phyloP scores from a whole-genome alignment of 176 grass and related monocot species.

The Raddia guianensis region DNA sequence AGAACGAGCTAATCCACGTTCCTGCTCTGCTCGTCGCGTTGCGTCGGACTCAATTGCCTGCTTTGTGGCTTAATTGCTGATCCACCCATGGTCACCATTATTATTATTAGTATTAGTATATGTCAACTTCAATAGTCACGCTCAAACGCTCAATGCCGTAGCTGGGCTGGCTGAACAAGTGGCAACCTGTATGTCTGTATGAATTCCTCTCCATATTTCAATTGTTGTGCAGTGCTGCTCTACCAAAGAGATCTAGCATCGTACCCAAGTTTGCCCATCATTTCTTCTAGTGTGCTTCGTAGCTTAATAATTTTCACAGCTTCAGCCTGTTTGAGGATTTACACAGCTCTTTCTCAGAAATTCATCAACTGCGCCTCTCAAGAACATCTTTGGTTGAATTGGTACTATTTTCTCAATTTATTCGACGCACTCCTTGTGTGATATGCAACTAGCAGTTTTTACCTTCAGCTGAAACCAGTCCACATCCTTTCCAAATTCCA shows the following conservation, averaged over 20 bases:
- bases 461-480: neutral
- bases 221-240: no score
- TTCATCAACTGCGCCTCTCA: neutral
- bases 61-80: no score
- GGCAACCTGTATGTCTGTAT: neutral
- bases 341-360: neutral
- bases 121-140: neutral
- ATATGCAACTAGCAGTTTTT: slow-evolving; percentile 2
- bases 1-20: no score
- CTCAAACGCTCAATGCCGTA: slow-evolving; percentile 8
- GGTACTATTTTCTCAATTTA: neutral
- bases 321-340: neutral
- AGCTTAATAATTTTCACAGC: neutral
- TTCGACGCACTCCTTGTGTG: neutral
- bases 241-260: neutral
- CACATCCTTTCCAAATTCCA: neutral
- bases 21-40: no score
- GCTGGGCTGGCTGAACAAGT: slow-evolving; percentile 24
- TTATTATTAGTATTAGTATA: neutral
- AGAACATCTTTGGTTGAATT: neutral
- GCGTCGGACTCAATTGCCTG: no score
- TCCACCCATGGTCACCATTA: neutral
- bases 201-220: neutral
- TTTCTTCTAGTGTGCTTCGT: neutral
- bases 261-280: neutral